Evolutionary conservation across 257 asterid genomes (phyloP), one percentile per base, ranked within the genome.

Genomic region (Avicennia marina): DNA sequence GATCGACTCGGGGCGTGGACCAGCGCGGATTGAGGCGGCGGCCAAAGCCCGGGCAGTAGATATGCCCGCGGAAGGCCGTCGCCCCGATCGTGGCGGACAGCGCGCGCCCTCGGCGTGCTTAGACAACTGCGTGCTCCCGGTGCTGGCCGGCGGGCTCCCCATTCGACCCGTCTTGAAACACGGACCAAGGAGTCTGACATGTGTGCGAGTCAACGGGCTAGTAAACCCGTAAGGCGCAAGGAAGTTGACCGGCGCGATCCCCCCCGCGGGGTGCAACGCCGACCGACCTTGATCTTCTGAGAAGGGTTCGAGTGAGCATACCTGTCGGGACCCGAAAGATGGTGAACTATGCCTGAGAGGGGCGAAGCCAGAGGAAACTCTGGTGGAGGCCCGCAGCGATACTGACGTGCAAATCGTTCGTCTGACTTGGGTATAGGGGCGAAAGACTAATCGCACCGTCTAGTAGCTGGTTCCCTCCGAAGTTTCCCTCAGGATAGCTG

Each of bases 291-390:
- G 34, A 29, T 29, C 34, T 29, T 29, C 34, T 29, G 34, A 29
- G 34, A 29, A 29, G 34, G 34, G 34, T 29, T 29, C 34, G 34
- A 29, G 34, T 29, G 34, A 29, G 34, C 34, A 29, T 29, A 29
- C 34, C 34, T 29, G 34, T 29, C 34, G 34, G 34, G 34, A 29
- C 34, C 1, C 34, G 34, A 29, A 29, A 29, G 34, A 29, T 29
- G 34, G 84, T n/a, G n/a, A n/a, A n/a, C n/a, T n/a, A n/a, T n/a
- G n/a, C n/a, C n/a, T n/a, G n/a, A n/a, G n/a, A n/a, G n/a, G 78
- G 84, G 78, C 64, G 81, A 78, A 74, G 76, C 81, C 78, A 64
- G 80, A 78, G 84, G 76, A 78, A 78, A 74, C 84, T 78, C 76
- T 78, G 74, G 84, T 65, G 74, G 84, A 74, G 81, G 84, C 81